Evolutionary conservation across 1,284 basidiomycete species (phyloP).

Genomic region (Cerrena zonata): DNA sequence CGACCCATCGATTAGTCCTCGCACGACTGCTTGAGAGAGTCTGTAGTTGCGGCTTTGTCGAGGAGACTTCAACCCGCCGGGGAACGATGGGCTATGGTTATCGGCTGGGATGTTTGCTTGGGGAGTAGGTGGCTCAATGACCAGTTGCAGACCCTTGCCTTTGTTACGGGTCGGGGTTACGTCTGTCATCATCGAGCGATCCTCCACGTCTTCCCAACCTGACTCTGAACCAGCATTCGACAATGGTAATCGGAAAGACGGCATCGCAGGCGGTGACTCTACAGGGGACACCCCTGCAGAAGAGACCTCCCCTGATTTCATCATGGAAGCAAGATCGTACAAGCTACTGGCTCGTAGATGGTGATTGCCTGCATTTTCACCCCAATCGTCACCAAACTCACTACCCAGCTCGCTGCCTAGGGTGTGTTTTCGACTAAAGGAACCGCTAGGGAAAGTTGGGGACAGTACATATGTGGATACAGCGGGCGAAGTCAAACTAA

Average conservation of each 20-base stretch:
- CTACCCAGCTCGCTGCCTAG: conserved; percentile 53
- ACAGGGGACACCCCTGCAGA: conserved; percentile 2
- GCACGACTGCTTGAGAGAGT: conserved; percentile 48
- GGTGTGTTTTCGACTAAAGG: conserved; percentile 29
- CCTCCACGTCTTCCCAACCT: conserved; percentile 14
- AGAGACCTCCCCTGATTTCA: conserved; percentile 18
- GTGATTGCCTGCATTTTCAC: conserved; percentile 32
- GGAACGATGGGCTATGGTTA: conserved; percentile 3
- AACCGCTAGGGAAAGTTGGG: conserved; percentile 1
- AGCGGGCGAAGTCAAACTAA: conserved; percentile 1
- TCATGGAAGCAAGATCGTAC: conserved; percentile 36
- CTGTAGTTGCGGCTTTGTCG: conserved; percentile 30
- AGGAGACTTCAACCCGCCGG: conserved; percentile 6
- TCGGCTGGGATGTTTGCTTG: background rate
- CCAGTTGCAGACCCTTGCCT: conserved; percentile 8
- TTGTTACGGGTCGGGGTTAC: conserved; percentile 10
- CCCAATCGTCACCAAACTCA: conserved; percentile 38
- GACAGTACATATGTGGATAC: conserved; percentile 5
- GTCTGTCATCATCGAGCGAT: conserved; percentile 7
- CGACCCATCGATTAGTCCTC: conserved; percentile 50
- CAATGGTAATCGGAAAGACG: background rate
- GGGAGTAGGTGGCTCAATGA: conserved; percentile 14
- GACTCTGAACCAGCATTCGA: conserved; percentile 6
- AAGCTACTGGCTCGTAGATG: conserved; percentile 48
- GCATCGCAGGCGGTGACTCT: conserved; percentile 1